A percentile compares a stretch with the other conserved stretches of the same genome.
Conservation (phyloP, 108 stramenopile species). For the Discostella pseudostelligera region DNA sequence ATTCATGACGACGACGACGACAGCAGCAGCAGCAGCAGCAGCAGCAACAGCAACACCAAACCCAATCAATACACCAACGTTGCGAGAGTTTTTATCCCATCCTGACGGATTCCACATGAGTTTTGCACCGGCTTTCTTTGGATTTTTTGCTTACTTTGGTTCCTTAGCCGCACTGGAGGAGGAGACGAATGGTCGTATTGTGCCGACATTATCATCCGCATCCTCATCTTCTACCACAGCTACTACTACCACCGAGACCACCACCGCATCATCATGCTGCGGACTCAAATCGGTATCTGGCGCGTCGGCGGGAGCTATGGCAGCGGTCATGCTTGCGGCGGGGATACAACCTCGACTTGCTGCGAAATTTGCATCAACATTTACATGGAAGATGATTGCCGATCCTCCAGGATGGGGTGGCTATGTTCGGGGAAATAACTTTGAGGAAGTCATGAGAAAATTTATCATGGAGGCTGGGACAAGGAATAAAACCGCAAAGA, state of each 20-base stretch:
- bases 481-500: neutral
- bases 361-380: constrained; percentile 50
- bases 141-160: constrained; percentile 82
- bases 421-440: constrained; percentile 59
- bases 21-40: too few relatives aligned
- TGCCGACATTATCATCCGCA: constrained; percentile 12
- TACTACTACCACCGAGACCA: constrained; percentile 4
- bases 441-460: constrained; percentile 63
- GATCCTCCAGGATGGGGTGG: constrained; percentile 61
- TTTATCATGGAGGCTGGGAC: constrained; percentile 11
- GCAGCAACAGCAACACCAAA: too few relatives aligned
- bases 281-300: constrained; percentile 60
- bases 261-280: neutral
- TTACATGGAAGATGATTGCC: constrained; percentile 55
- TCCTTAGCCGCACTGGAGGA: constrained; percentile 63
- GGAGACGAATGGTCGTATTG: constrained; percentile 38
- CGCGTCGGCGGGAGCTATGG: constrained; percentile 85
- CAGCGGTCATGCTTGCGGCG: constrained; percentile 69
- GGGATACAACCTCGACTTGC: constrained; percentile 60
- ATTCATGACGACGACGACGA: too few relatives aligned
- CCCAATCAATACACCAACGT: constrained; percentile 22
- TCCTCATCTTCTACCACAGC: neutral
- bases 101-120: constrained; percentile 65
- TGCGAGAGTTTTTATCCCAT: constrained; percentile 59
- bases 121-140: constrained; percentile 83